A percentile compares a stretch with the other conserved stretches of the same genome.
Conservation (phyloP, 176 grass and related monocot species). For the Dendrocalamus sinicus region DNA sequence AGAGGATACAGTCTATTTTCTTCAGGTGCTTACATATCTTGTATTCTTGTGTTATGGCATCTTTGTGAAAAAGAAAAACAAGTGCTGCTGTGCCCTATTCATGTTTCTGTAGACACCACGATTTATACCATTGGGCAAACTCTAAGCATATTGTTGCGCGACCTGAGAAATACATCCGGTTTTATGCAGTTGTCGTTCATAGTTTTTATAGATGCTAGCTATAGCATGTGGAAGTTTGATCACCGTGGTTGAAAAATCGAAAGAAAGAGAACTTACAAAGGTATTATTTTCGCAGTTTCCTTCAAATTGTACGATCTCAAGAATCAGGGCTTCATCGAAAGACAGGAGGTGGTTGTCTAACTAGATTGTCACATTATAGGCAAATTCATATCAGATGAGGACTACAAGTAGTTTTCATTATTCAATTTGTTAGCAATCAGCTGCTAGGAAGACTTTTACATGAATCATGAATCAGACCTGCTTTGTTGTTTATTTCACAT, state of each 20-base stretch:
- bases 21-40: too few species aligned
- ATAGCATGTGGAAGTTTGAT: background rate
- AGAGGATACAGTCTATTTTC: too few species aligned
- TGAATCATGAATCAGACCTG: background rate
- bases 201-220: background rate
- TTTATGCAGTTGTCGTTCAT: too few species aligned
- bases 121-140: background rate
- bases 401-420: background rate
- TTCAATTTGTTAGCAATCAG: background rate
- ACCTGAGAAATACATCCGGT: too few species aligned
- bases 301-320: slow-evolving; percentile 73
- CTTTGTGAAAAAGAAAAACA: too few species aligned
- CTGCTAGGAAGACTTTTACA: background rate
- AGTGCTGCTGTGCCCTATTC: background rate
- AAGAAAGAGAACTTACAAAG: background rate
- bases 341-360: slow-evolving; percentile 48
- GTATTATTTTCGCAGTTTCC: slow-evolving; percentile 49
- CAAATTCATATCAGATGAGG: background rate
- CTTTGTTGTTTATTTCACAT: background rate
- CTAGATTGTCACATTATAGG: background rate
- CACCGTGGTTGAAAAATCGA: background rate
- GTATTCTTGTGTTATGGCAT: background rate
- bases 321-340: slow-evolving; percentile 69
- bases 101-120: background rate
- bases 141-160: too few species aligned